Evolutionary conservation across 257 asterid species (phyloP), one percentile per base, ranked within the genome.

Genomic region (Primulina tabacum): DNA sequence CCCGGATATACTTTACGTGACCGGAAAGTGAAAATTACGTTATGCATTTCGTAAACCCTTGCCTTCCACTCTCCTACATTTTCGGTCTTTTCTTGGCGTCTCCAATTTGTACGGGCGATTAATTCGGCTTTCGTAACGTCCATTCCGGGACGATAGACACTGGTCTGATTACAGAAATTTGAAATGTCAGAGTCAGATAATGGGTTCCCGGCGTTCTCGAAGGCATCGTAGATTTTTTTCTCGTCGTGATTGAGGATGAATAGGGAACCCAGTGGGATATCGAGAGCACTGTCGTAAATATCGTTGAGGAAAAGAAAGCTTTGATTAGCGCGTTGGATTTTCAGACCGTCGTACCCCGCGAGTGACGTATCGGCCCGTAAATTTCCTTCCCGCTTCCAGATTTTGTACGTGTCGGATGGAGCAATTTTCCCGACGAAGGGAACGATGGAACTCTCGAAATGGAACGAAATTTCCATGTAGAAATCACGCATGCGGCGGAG

Each of bases 351-450:
- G 76, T 82, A 93, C 47, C 99, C 97, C 32, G 97, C 92, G 57
- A 93, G 83, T 0, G 97, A 85, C 11, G 97, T 93, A 65, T 93
- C 99, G 26, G 99, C 97, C 5, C 99, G 85, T 43, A 93, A 86
- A 73, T 87, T 90, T 0, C 95, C 99, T 40, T 87, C 97, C 71
- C 96, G 88, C 77, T 93, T 93, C 99, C 99, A 93, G 78, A 93
- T 93, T 82, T 83, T 85, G 74, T 90, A 93, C 0, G 99, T 93
- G 33, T 93, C 99, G 2, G 99, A 93, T 29, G 99, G 99, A 2
- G 99, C 96, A 4, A 93, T 85, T 78, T 87, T 93, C 0, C 96
- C 97, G 20, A 90, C 91, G 67, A 93, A 89, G 5, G 99, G 99
- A 9, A 93, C 92, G 32, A 93, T 83, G 0, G 99, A 89, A 85